Evolutionary conservation across 257 asterid genomes (phyloP), one percentile per base, ranked within the genome.

Genomic region (Paraleonurus japonicus): DNA sequence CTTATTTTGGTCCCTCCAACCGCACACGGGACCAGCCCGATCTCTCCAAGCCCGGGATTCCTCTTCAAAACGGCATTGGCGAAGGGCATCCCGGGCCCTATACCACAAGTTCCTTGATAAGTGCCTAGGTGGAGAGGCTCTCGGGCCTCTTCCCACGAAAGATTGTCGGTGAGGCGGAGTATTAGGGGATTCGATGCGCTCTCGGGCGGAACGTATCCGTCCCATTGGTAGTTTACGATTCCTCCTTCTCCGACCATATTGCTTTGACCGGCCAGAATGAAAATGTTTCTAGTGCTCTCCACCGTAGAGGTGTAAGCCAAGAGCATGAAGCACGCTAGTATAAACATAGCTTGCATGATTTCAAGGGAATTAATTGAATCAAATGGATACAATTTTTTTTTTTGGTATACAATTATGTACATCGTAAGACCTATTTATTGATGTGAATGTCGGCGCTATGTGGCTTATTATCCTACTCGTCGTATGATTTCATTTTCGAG

Each of bases 81-180:
- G 69, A 85, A 85, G 8, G 77, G 78, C 78, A 81, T 80, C 23
- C 90, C 90, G 17, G 82, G 80, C 1, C 90, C 88, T 24, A 85
- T 54, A 12, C 90, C 90, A 69, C 79, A 76, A 0, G 79, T 65
- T 32, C 75, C 65, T 30, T 68, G 48, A 6, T 81, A 82, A 1
- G 79, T 70, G 4, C 79, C 83, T 11, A 9, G 20, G 54, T 81
- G 82, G 15, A 83, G 82, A 0, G 88, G 88, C 57, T 85, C 90
- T 0, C 53, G 68, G 5, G 88, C 90, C 65, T 28, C 71, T 37
- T 81, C 86, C 78, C 84, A 67, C 37, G 27, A 17, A 1, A 50
- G 50, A 17, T 37, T 54, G 12, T 47, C 65, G 33, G 67, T 77
- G 4, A 81, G 64, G 5, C 80, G 78, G 0, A 74, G 57, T 26